Percentiles rank a stretch among this genome's conserved stretches.
phyloP scores from a whole-genome alignment of 108 stramenopile species.

The Chaetoceros muelleri region DNA sequence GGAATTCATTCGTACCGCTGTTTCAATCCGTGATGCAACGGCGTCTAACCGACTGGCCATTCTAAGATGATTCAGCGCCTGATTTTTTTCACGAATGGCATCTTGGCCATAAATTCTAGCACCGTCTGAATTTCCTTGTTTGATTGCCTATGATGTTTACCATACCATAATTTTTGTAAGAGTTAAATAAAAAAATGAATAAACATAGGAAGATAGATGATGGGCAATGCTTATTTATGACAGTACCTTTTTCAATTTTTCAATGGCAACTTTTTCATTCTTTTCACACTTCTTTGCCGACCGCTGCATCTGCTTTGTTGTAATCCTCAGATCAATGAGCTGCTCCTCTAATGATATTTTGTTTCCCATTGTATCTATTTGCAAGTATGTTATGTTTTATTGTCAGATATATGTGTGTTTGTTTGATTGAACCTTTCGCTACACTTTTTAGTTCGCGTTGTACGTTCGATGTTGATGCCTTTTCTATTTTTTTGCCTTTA shows the following conservation, averaged over 20 bases:
- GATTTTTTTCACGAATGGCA: slow-evolving; percentile 98
- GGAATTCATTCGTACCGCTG: slow-evolving; percentile 92
- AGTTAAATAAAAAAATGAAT: background rate
- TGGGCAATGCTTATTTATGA: background rate
- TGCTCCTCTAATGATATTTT: slow-evolving; percentile 83
- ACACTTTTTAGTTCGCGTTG: too few relatives aligned
- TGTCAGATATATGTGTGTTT: background rate
- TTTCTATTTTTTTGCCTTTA: too few relatives aligned
- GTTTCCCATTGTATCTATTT: slow-evolving; percentile 53
- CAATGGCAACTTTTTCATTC: slow-evolving; percentile 82
- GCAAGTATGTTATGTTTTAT: background rate
- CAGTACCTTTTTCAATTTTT: slow-evolving; percentile 86
- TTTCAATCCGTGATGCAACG: slow-evolving; percentile 89
- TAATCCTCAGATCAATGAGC: slow-evolving; percentile 90
- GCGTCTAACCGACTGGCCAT: slow-evolving; percentile 93
- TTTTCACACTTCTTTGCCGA: slow-evolving; percentile 93
- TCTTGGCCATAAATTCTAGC: slow-evolving; percentile 96
- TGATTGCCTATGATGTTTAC: slow-evolving; percentile 71
- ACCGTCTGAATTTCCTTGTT: slow-evolving; percentile 88
- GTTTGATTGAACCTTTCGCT: background rate
- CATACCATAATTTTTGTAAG: too few relatives aligned
- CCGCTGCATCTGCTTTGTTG: slow-evolving; percentile 93
- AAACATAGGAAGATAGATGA: background rate
- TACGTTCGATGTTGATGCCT: background rate
- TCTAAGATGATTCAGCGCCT: slow-evolving; percentile 85